A percentile compares a stretch with the other conserved stretches of the same genome.
phyloP scores from a whole-genome alignment of 1,284 basidiomycete species.

The Phaffia rhodozyma region DNA sequence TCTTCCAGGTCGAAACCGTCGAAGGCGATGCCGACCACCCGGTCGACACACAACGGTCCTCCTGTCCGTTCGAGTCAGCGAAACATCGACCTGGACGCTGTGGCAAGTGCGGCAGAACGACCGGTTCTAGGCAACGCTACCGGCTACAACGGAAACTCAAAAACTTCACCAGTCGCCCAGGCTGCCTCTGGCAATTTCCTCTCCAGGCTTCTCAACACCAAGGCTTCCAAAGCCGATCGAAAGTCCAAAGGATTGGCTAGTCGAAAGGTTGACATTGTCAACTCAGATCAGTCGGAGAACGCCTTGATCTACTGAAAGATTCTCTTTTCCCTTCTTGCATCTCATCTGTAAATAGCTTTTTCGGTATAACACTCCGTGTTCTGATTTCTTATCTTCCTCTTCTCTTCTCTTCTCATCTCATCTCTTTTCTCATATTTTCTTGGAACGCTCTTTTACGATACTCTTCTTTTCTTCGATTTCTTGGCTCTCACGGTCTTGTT shows the following conservation, averaged over 20 bases:
- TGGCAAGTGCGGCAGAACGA: too few species aligned
- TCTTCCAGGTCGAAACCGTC: neutral
- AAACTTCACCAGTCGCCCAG: neutral
- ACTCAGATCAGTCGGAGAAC: neutral
- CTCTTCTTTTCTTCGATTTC: too few species aligned
- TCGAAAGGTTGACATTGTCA: neutral
- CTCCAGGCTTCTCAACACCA: neutral
- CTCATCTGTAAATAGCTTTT: too few species aligned
- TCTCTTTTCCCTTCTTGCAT: too few species aligned
- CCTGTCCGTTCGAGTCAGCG: neutral
- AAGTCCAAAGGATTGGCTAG: neutral
- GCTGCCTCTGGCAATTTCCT: conserved; percentile 5
- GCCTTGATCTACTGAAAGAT: neutral
- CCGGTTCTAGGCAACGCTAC: too few species aligned
- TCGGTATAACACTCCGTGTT: too few species aligned
- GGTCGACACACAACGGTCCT: neutral
- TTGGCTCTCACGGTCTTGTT: neutral
- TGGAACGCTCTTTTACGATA: too few species aligned
- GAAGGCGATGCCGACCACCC: neutral
- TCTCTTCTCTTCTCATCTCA: neutral
- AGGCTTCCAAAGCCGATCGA: neutral
- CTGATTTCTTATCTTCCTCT: neutral
- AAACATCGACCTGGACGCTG: neutral
- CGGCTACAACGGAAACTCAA: neutral
- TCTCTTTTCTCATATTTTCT: neutral